These are phyloP conservation scores for Fusarium oxysporum DNA, from an alignment of 2,329 filamentous ascomycete genomes.

Conservation along the genomic window DNA sequence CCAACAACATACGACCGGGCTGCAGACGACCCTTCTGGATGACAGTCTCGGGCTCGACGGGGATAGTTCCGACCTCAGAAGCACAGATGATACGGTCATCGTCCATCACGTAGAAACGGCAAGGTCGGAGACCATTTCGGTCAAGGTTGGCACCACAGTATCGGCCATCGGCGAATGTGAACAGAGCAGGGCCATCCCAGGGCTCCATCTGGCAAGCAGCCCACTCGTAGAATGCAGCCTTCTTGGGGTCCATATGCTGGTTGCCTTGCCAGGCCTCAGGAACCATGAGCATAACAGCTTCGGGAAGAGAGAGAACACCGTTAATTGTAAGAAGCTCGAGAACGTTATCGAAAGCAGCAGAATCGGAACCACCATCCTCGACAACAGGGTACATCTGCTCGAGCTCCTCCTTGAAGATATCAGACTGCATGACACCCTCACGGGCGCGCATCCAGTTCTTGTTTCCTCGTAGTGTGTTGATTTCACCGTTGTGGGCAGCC, in stretches of 20 bases:
- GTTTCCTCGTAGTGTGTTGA: conserved; percentile 96
- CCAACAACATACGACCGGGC: conserved; percentile 94
- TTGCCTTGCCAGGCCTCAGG: conserved; percentile 99
- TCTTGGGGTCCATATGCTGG: conserved; percentile 88
- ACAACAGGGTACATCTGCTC: conserved; percentile 93
- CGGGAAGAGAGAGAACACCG: conserved; percentile 91
- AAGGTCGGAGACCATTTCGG: conserved; percentile 93
- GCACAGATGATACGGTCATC: conserved; percentile 98
- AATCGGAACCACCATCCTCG: conserved; percentile 96
- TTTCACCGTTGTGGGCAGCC: conserved; percentile 98
- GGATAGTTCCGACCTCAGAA: conserved; percentile 94
- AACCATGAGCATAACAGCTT: conserved; percentile 98
- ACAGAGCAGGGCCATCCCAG: conserved; percentile 96
- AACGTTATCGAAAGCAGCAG: conserved; percentile 96
- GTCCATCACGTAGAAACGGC: conserved; percentile 96
- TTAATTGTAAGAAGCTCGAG: conserved; percentile 95
- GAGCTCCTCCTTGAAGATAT: conserved; percentile 91
- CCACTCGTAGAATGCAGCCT: conserved; percentile 98
- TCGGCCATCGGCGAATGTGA: conserved; percentile 95
- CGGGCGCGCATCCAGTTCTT: conserved; percentile 99
- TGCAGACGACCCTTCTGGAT: conserved; percentile 94
- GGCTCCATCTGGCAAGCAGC: conserved; percentile 99
- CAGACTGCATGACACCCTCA: conserved; percentile 93
- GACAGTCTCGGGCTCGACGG: conserved; percentile 88
- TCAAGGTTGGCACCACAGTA: conserved; percentile 98